A percentile compares a stretch with the other conserved stretches of the same genome.
Conservation (phyloP, 2,329 filamentous ascomycete genomes). For the Monosporascus sp. region DNA sequence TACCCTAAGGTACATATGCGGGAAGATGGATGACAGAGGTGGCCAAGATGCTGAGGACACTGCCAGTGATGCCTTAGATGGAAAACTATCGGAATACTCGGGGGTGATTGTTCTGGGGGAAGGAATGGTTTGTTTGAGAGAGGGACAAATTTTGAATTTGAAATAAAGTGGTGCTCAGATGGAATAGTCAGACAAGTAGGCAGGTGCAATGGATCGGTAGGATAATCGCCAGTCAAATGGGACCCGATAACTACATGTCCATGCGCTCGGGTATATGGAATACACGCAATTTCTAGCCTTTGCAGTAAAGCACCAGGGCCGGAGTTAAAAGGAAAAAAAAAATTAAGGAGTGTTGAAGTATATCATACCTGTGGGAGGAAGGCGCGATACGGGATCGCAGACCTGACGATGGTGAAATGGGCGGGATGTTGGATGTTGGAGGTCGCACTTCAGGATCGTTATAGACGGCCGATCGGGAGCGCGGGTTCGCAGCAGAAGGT, state of each 20-base stretch:
- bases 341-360: not conserved
- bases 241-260: no score
- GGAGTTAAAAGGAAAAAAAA: not conserved
- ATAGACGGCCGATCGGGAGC: constrained; percentile 50
- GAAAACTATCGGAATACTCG: not conserved
- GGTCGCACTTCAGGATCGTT: constrained; percentile 48
- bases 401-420: constrained; percentile 4
- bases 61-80: not conserved
- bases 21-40: not conserved
- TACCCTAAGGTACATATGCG: not conserved
- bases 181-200: not conserved
- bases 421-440: constrained; percentile 27
- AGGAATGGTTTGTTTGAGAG: no score
- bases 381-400: constrained; percentile 16
- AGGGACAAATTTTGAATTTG: no score
- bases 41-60: not conserved
- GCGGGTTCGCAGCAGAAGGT: constrained; percentile 38
- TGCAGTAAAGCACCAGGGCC: no score
- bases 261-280: no score
- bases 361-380: constrained; percentile 25
- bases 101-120: not conserved
- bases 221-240: no score
- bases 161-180: not conserved
- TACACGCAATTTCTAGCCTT: no score
- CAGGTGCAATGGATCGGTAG: not conserved